Base-by-base conservation (phyloP, 805 yeast genomes). In the Starmerella apicola region DNA sequence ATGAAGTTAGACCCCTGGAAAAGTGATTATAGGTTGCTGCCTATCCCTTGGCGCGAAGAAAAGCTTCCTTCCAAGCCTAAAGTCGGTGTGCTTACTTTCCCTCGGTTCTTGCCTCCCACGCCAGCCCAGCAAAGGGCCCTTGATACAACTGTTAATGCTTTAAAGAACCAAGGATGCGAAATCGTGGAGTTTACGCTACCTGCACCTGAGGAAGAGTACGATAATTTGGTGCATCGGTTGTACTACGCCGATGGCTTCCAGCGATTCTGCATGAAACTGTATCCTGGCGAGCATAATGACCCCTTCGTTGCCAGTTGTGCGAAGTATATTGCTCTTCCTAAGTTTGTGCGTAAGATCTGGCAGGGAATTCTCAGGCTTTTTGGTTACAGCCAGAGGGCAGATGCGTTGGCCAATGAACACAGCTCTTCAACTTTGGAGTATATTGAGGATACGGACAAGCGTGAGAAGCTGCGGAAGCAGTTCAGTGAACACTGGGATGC, bases 1-100 rank as follows among this genome's bases (percentile, higher is more conserved):
- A 55, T 74, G 30, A 66, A 61, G 28, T 60, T 66, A 45, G 60
- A 71, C 53, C 80, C 79, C 6, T 76, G 80, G 81, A 52, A 62
- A 22, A 56, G 55, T 32, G 81, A 76, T 54, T 65, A 72, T 36
- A 35, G 21, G 17, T 30, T 36, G 29, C 10, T 30, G 37, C 75
- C 75, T 12, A 49, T 72, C 37, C 74, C 74, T 4, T 74, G 78
- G 78, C 60, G 65, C 44, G 62, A 60, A 16, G 55, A 50, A 21
- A 66, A 66, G 6, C 47, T 62, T 2, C 62, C 71, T 2, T 45
- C 55, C 20, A 58, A 60, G 55, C 55, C 72, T 33, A 70, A 62
- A 35, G 52, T 73, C 25, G 79, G 74, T 5, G 63, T 73, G 23
- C 52, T 66, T 49, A 63, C 60, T 46, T 64, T 63, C 43, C 76